phyloP scores from a whole-genome alignment of 768 basidiomycete species.

The Saitozyma sp. region DNA sequence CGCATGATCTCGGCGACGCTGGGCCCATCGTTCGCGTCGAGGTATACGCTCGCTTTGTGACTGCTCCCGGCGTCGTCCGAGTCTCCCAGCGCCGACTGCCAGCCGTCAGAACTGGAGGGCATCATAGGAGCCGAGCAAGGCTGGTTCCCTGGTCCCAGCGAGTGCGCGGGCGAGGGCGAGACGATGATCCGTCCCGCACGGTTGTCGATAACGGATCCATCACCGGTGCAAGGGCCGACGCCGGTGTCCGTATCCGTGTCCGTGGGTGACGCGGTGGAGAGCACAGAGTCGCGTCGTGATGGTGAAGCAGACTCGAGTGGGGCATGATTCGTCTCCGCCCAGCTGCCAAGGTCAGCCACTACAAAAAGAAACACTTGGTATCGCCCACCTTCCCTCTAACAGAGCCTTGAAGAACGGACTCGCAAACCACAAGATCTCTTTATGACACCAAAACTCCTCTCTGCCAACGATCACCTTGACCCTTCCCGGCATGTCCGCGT shows the following conservation, averaged over 20 bases:
- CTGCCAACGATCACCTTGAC: conserved; percentile 88
- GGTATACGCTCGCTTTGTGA: conserved; percentile 21
- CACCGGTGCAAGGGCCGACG: neutral
- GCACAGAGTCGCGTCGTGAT: conserved; percentile 11
- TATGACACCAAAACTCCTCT: conserved; percentile 91
- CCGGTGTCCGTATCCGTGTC: conserved; percentile 20
- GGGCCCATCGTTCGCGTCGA: conserved; percentile 32
- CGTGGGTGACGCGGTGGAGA: conserved; percentile 17
- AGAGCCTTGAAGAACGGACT: conserved; percentile 95
- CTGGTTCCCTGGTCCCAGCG: no score
- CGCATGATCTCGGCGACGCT: conserved; percentile 26
- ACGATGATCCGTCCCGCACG: neutral
- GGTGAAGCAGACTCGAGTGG: conserved; percentile 58
- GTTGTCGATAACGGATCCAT: neutral
- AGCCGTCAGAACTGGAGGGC: no score
- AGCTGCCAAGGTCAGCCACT: conserved; percentile 55
- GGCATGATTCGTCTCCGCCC: conserved; percentile 86
- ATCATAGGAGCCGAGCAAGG: no score
- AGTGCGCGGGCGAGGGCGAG: no score
- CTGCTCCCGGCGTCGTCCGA: conserved; percentile 7
- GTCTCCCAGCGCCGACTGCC: no score
- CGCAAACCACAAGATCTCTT: conserved; percentile 84
- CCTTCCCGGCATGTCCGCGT: conserved; percentile 71
- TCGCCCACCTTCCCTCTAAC: conserved; percentile 64
- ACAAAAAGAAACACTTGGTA: neutral